Conservation (phyloP, 2,329 filamentous ascomycete genomes). For the Pseudocercospora pini-densiflorae region DNA sequence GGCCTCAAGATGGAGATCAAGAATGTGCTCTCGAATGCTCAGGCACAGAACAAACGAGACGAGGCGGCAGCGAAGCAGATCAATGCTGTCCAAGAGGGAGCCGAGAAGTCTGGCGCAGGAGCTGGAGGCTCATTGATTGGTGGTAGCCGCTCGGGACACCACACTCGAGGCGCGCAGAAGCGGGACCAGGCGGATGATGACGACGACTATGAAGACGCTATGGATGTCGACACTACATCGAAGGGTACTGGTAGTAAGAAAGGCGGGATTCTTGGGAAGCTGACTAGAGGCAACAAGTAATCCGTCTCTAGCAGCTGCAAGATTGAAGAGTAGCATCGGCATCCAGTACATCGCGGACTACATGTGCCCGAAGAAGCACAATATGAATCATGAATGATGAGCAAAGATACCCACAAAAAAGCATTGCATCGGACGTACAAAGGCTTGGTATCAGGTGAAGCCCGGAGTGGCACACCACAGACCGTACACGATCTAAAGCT, state of each 20-base stretch:
- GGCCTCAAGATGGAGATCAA: constrained; percentile 78
- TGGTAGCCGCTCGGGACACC: constrained; percentile 15
- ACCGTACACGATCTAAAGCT: background rate
- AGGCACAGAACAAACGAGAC: constrained; percentile 47
- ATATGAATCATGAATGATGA: background rate
- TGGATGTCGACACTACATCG: constrained; percentile 39
- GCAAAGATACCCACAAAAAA: background rate
- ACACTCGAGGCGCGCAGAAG: constrained; percentile 23
- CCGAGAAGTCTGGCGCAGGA: constrained; percentile 25
- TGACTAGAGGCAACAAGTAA: background rate
- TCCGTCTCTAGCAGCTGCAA: background rate
- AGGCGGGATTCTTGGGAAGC: background rate
- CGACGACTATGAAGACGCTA: constrained; percentile 39
- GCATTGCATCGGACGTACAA: background rate
- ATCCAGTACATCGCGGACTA: background rate
- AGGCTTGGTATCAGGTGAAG: background rate
- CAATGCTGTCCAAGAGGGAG: constrained; percentile 36
- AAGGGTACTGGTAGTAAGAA: background rate
- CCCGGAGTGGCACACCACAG: background rate
- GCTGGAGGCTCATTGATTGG: constrained; percentile 11
- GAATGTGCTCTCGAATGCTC: constrained; percentile 59
- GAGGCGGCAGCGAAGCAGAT: constrained; percentile 48
- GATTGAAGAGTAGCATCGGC: background rate
- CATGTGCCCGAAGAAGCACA: background rate
- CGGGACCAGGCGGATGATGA: constrained; percentile 31